These are phyloP conservation scores for Corchorus capsularis DNA, from an alignment of 345 rosid genomes.

Conservation along the genomic window DNA sequence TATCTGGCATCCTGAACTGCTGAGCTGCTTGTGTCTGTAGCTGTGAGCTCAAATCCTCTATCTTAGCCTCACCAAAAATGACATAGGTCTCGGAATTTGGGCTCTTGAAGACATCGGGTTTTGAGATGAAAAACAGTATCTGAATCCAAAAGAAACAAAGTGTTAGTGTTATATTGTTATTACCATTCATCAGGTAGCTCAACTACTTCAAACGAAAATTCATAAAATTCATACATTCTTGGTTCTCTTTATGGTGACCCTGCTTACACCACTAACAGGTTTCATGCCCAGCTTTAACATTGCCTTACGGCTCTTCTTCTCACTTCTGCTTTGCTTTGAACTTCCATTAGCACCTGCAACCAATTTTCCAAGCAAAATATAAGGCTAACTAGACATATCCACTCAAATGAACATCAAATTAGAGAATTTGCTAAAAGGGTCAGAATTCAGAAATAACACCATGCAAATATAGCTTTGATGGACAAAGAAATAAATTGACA, in stretches of 20 bases:
- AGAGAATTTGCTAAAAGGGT: background rate
- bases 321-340: conserved; percentile 87
- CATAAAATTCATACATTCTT: conserved; percentile 49
- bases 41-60: conserved; percentile 92
- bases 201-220: background rate
- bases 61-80: conserved; percentile 90
- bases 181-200: background rate
- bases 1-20: conserved; percentile 83
- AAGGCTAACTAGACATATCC: background rate
- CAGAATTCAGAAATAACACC: background rate
- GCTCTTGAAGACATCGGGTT: conserved; percentile 89
- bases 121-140: conserved; percentile 80
- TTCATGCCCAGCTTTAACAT: conserved; percentile 88
- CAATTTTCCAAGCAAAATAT: conserved; percentile 3
- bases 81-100: conserved; percentile 84
- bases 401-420: background rate
- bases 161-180: background rate
- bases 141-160: conserved; percentile 32
- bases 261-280: conserved; percentile 73
- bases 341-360: conserved; percentile 65
- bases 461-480: background rate
- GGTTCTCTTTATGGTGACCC: conserved; percentile 85
- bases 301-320: conserved; percentile 86
- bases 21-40: conserved; percentile 90
- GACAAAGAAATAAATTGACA: too few relatives aligned